phyloP scores from a whole-genome alignment of 495 filamentous ascomycete genomes.

The Xylaria intraflava region DNA sequence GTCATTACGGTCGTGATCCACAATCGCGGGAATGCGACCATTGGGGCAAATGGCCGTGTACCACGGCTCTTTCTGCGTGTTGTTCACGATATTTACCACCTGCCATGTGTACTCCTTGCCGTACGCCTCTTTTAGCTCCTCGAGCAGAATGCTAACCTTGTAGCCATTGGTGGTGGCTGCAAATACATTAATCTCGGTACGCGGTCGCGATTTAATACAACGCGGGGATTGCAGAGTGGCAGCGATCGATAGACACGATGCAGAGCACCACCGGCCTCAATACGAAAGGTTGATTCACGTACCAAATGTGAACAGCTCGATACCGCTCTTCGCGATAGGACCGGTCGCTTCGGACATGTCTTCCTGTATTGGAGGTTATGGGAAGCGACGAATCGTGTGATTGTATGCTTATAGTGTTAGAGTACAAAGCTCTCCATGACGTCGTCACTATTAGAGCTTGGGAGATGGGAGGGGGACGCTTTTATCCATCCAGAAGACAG shows the following conservation, averaged over 20 bases:
- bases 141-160: slow-evolving; percentile 73
- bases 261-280: too few relatives aligned
- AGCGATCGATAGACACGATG: background rate
- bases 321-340: slow-evolving; percentile 48
- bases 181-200: background rate
- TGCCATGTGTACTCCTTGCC: slow-evolving; percentile 55
- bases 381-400: background rate
- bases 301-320: slow-evolving; percentile 49
- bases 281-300: background rate
- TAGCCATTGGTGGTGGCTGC: slow-evolving; percentile 39
- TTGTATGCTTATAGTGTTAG: slow-evolving; percentile 6
- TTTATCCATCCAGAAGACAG: too few relatives aligned
- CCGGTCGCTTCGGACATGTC: slow-evolving; percentile 41
- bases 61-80: slow-evolving; percentile 69
- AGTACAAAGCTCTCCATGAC: slow-evolving; percentile 14
- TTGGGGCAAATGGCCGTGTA: slow-evolving; percentile 68
- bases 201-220: background rate
- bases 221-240: background rate
- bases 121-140: slow-evolving; percentile 58
- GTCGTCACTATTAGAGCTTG: background rate
- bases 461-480: too few relatives aligned
- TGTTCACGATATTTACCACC: slow-evolving; percentile 62
- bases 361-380: slow-evolving; percentile 3
- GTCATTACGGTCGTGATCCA: slow-evolving; percentile 52
- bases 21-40: slow-evolving; percentile 78